phyloP scores from a whole-genome alignment of 2,329 filamentous ascomycete genomes.

The Colletotrichum sp. region DNA sequence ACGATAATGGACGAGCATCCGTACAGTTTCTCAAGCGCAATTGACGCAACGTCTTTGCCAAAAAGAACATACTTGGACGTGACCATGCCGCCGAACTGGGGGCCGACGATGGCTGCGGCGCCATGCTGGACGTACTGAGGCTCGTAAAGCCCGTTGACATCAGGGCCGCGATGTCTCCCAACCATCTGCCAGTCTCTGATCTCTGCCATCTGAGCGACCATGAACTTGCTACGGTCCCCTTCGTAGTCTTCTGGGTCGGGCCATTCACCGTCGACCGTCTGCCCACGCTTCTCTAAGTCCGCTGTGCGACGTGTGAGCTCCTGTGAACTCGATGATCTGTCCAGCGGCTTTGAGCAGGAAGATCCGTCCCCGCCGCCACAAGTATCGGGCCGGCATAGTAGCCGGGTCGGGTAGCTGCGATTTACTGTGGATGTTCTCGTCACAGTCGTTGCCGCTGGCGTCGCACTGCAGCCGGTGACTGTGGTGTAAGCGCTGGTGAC shows the following conservation, averaged over 20 bases:
- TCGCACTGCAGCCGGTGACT: neutral
- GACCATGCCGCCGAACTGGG: accelerated
- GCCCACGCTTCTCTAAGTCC: neutral
- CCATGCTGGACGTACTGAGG: neutral
- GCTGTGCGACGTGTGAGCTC: neutral
- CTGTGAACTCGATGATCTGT: neutral
- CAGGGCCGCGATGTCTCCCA: neutral
- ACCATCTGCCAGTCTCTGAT: neutral
- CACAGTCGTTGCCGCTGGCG: neutral
- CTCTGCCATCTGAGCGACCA: neutral
- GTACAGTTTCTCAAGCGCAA: neutral
- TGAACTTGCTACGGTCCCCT: neutral
- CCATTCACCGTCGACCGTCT: neutral
- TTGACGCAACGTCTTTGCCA: neutral
- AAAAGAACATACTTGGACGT: neutral
- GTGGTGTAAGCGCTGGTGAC: neutral
- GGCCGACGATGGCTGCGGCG: accelerated
- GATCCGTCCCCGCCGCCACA: neutral
- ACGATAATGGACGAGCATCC: neutral
- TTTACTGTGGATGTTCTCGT: neutral
- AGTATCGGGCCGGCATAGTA: neutral
- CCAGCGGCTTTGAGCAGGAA: neutral
- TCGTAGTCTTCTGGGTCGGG: neutral
- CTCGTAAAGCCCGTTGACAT: neutral
- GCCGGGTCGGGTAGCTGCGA: neutral